Percentiles rank a stretch among this genome's conserved stretches.
Conservation (phyloP, 2,329 filamentous ascomycete species). For the Alternaria metachromatica region DNA sequence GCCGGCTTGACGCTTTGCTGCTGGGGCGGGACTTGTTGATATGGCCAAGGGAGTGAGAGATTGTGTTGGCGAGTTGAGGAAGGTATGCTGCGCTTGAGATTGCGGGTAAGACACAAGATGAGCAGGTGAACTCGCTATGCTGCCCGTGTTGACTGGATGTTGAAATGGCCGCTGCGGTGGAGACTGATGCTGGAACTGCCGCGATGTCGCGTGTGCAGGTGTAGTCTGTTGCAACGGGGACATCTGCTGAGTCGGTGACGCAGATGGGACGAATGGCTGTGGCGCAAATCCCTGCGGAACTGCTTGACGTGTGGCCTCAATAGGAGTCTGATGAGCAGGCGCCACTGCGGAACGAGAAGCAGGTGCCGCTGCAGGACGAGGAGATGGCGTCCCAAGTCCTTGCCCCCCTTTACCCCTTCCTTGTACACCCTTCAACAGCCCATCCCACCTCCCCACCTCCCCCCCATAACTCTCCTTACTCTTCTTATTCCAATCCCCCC, state of each 20-base stretch:
- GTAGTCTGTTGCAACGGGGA: background rate
- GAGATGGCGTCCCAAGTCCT: too few species aligned
- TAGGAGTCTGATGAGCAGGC: too few species aligned
- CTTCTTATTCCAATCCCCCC: background rate
- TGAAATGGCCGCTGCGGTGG: background rate
- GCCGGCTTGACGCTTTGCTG: background rate
- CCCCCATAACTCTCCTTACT: too few species aligned
- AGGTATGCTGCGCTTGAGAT: background rate
- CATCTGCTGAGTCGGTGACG: background rate
- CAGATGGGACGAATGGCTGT: background rate
- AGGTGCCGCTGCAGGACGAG: too few species aligned
- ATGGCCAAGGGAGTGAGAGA: fast-evolving
- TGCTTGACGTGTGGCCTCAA: too few species aligned
- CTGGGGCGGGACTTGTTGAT: background rate
- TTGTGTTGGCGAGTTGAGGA: fast-evolving
- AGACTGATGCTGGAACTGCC: background rate
- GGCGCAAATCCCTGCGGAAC: too few species aligned
- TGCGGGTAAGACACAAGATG: background rate
- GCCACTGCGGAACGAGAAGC: too few species aligned
- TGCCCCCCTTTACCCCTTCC: background rate
- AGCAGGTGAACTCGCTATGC: background rate
- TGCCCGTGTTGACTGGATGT: background rate
- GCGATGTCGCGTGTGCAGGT: background rate
- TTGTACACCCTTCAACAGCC: background rate
- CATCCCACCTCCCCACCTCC: background rate